Base-by-base conservation (phyloP, 352 stramenopile species). In the Salisapilia sapeloensis region DNA sequence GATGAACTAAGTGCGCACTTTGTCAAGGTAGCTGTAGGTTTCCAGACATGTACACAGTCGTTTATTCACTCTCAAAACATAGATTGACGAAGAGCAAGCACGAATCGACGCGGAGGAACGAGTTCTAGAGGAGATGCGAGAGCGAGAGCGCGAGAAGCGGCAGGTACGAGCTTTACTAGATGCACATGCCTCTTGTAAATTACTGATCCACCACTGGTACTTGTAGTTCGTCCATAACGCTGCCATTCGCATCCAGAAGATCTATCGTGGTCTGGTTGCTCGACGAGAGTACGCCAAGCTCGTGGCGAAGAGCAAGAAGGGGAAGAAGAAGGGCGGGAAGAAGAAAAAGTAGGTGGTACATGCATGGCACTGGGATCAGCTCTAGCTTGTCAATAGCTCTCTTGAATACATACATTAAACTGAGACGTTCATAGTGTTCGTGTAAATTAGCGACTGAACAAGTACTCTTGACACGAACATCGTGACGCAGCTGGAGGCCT, bases 1-100 rank as follows among this genome's bases (percentile, higher is more conserved):
- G 36, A 70, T 7, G 58, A 84, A 46, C 53, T 92, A 7, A 60
- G 82, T 27, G 67, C 89, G 24, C 70, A 91, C 36, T 92, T 92
- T 43, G 50, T 72, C 33, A 85, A 82, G 54, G 63, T 79, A 24
- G 5, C 25, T 32, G 6, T 2, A 15, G 21, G 14, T 16, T 16
- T 0, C 8, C 29, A 3, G 15, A 16, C 15, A n/a, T 19, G 25
- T 16, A 23, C 16, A 2, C 29, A 10, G 13, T 25, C 32, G 21
- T 8, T 3, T 31, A 13, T 5, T 13, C 23, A 17, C 26, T 37
- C 1, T 14, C 16, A 4, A 18, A n/a, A 25, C 22, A 34, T n/a
- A 12, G 56, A 81, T 87, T 33, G 77, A 91, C 36, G 70, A 83
- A 36, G 74, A 92, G 43, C 76, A 89, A 40, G 59, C 57, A 18